Conservation (phyloP, 352 stramenopile species). For the Pythium volutum region DNA sequence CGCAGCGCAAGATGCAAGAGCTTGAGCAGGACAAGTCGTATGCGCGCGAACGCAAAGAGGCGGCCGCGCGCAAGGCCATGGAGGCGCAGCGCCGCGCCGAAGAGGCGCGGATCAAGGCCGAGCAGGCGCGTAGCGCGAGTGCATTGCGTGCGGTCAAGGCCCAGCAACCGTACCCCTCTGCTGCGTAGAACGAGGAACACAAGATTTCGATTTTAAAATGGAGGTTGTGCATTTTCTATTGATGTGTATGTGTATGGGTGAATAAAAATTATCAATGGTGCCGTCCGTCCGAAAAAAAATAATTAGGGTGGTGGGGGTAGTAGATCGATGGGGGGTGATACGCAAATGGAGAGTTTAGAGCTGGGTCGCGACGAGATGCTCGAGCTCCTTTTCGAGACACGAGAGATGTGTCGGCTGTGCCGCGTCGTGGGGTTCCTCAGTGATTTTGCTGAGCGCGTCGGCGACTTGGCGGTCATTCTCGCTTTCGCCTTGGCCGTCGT, state of each 20-base stretch:
- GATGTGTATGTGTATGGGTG: not conserved
- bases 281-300: too few relatives aligned
- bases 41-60: conserved; percentile 43
- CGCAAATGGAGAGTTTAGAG: not conserved
- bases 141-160: conserved; percentile 14
- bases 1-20: conserved; percentile 40
- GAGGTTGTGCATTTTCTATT: conserved; percentile 1
- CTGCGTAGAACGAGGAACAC: not conserved
- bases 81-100: conserved; percentile 56
- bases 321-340: too few relatives aligned
- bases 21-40: conserved; percentile 49
- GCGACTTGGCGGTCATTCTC: not conserved
- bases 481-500: conserved; percentile 15
- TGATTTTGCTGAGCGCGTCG: conserved; percentile 18
- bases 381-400: conserved; percentile 42
- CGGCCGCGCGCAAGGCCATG: conserved; percentile 44
- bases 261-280: too few relatives aligned
- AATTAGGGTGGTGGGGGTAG: conserved; percentile 1
- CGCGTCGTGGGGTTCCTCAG: conserved; percentile 19
- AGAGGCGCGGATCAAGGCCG: conserved; percentile 46
- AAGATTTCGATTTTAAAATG: not conserved
- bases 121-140: conserved; percentile 39
- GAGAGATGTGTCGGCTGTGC: conserved; percentile 29
- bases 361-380: conserved; percentile 18
- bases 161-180: conserved; percentile 3